Percentiles rank a stretch among this genome's conserved stretches.
Conservation (phyloP, 2,329 filamentous ascomycete species). For the Emericellopsis cladophorae region DNA sequence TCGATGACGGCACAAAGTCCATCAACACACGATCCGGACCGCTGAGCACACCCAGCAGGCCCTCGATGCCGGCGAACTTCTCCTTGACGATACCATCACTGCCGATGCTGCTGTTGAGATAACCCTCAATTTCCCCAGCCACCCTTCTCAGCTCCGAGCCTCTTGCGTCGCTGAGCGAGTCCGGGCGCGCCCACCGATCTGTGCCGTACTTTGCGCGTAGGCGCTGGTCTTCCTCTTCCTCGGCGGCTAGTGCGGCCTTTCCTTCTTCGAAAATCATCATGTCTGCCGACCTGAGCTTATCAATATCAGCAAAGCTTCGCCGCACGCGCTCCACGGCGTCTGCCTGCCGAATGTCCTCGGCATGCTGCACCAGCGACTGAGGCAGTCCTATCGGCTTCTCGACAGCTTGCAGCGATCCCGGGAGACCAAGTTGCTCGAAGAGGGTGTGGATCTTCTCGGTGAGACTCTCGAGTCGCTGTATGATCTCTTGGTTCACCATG, state of each 20-base stretch:
- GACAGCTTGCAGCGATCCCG: conserved; percentile 83
- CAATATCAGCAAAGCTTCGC: conserved; percentile 74
- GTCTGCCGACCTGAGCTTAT: conserved; percentile 77
- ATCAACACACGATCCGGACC: conserved; percentile 72
- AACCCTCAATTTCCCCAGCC: conserved; percentile 70
- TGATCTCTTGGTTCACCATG: conserved; percentile 78
- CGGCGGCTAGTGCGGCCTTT: conserved; percentile 60
- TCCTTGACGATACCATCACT: conserved; percentile 54
- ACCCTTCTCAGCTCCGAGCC: conserved; percentile 19
- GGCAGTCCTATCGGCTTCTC: conserved; percentile 91
- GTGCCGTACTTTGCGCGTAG: conserved; percentile 73
- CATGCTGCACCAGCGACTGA: conserved; percentile 73
- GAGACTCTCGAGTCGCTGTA: conserved; percentile 70
- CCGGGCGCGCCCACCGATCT: conserved; percentile 64
- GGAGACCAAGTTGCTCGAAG: conserved; percentile 72
- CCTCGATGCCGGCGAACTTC: conserved; percentile 67
- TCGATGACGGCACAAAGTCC: conserved; percentile 79
- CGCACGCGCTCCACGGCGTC: conserved; percentile 70
- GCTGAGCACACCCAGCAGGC: conserved; percentile 61
- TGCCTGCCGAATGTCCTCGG: conserved; percentile 85
- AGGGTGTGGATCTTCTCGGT: conserved; percentile 70
- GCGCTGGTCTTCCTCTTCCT: conserved; percentile 72
- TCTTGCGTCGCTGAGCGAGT: conserved; percentile 55
- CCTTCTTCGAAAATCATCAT: conserved; percentile 72
- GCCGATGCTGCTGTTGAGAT: conserved; percentile 54